Conservation (phyloP, 2,329 filamentous ascomycete genomes). For the Beauveria sp. region DNA sequence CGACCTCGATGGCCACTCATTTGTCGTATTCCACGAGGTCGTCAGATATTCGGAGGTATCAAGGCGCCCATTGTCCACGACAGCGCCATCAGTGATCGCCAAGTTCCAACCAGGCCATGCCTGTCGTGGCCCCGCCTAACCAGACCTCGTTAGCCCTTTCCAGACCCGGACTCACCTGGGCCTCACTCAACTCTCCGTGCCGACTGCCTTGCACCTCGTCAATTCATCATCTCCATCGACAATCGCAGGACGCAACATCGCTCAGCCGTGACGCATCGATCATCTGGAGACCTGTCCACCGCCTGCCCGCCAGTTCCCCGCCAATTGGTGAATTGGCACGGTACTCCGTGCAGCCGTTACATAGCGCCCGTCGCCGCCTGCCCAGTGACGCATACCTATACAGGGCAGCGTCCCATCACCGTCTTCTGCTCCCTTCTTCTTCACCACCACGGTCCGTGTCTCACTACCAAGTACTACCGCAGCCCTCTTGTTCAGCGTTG, state of each 20-base stretch:
- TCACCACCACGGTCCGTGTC: background rate
- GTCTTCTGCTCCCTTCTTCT: background rate
- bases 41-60: background rate
- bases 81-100: background rate
- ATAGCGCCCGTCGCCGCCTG: background rate
- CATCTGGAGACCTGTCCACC: background rate
- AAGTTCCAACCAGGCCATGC: background rate
- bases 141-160: background rate
- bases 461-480: background rate
- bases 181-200: background rate
- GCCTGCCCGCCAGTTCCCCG: background rate
- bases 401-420: slow-evolving; percentile 1
- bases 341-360: background rate
- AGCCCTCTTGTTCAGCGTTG: background rate
- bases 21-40: background rate
- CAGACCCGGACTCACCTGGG: slow-evolving; percentile 3
- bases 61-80: background rate
- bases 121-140: background rate
- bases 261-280: background rate
- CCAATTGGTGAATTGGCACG: slow-evolving; percentile 3
- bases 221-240: background rate
- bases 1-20: background rate
- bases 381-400: background rate
- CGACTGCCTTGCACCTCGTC: background rate
- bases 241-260: background rate